These are phyloP conservation scores for Malassezia dermatis DNA, from an alignment of 1,284 basidiomycete genomes.

Conservation along the genomic window DNA sequence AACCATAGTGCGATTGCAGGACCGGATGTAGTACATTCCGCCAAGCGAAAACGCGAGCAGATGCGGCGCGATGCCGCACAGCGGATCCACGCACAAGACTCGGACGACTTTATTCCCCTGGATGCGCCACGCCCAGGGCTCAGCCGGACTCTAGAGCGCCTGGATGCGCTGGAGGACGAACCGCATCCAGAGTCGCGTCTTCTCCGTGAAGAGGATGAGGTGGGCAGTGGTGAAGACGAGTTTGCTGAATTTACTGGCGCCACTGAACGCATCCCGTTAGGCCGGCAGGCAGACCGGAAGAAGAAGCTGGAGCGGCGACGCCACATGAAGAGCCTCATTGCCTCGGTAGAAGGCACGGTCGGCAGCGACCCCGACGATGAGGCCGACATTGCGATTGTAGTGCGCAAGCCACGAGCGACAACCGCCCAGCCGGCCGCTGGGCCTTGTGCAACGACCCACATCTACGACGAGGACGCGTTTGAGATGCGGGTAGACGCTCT, in stretches of 20 bases:
- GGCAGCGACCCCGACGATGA: conserved; percentile 20
- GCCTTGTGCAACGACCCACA: background rate
- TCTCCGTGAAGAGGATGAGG: conserved; percentile 37
- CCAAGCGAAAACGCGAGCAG: background rate
- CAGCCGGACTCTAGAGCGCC: background rate
- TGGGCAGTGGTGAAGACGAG: conserved; percentile 38
- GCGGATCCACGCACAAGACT: background rate
- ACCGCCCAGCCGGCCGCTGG: background rate
- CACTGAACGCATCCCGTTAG: conserved; percentile 35
- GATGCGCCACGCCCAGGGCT: background rate
- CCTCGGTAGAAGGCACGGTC: background rate
- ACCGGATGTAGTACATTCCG: background rate
- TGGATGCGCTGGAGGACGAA: background rate
- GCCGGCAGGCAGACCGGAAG: conserved; percentile 22
- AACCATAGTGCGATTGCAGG: background rate
- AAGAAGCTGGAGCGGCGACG: conserved; percentile 19
- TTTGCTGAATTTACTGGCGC: conserved; percentile 39
- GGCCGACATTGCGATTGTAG: conserved; percentile 17
- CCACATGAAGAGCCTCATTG: conserved; percentile 19
- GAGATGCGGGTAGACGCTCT: conserved; percentile 4
- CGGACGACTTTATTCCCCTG: conserved; percentile 2
- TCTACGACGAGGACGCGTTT: conserved; percentile 6
- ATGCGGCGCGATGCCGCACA: background rate
- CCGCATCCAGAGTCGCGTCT: conserved; percentile 23
- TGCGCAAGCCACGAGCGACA: conserved; percentile 6